phyloP scores from a whole-genome alignment of 2,329 filamentous ascomycete genomes.

The Arthrobotrys iridis region DNA sequence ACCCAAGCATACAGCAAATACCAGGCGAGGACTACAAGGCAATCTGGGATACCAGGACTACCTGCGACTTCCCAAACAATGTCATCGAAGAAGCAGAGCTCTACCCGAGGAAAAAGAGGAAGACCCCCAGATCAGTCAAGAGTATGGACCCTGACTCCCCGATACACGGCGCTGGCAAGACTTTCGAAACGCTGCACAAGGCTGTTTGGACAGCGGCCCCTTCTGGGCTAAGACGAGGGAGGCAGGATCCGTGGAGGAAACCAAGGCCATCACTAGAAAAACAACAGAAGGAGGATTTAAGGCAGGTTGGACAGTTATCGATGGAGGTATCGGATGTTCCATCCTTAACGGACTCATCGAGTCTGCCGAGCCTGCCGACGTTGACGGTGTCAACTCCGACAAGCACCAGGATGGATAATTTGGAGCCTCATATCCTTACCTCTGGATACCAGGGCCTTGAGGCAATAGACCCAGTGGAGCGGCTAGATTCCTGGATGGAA shows the following conservation, averaged over 20 bases:
- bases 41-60: slow-evolving; percentile 52
- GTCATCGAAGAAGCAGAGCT: slow-evolving; percentile 47
- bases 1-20: slow-evolving; percentile 48
- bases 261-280: slow-evolving; percentile 8
- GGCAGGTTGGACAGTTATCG: slow-evolving; percentile 42
- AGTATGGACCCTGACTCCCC: slow-evolving; percentile 50
- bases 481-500: slow-evolving; percentile 46
- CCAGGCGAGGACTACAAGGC: slow-evolving; percentile 42
- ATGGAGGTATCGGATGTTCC: slow-evolving; percentile 37
- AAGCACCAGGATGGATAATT: slow-evolving; percentile 20
- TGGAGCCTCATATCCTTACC: slow-evolving; percentile 43
- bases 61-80: slow-evolving; percentile 51
- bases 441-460: slow-evolving; percentile 47
- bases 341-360: slow-evolving; percentile 35
- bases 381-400: slow-evolving; percentile 28
- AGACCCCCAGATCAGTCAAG: slow-evolving; percentile 32
- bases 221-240: slow-evolving; percentile 19
- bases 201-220: slow-evolving; percentile 47
- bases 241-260: slow-evolving; percentile 21
- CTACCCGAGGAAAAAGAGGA: slow-evolving; percentile 48
- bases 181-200: slow-evolving; percentile 48
- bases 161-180: slow-evolving; percentile 8
- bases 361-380: slow-evolving; percentile 20
- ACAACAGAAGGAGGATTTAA: slow-evolving; percentile 30
- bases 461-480: slow-evolving; percentile 24